Conservation (phyloP, 2,329 filamentous ascomycete genomes). For the Aspergillus clavatus region DNA sequence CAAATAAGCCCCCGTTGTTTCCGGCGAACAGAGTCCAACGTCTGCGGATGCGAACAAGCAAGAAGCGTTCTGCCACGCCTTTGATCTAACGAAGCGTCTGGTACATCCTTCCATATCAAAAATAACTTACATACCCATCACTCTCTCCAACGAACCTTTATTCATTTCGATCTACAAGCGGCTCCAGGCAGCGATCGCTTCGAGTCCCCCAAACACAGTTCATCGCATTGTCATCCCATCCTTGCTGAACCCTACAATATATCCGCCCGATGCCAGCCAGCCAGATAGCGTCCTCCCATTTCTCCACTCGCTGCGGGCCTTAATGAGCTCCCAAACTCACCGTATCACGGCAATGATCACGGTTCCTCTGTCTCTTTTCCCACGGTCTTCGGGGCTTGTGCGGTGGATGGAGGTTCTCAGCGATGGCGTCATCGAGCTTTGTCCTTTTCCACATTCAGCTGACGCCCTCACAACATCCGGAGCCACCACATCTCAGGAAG, state of each 20-base stretch:
- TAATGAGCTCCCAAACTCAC: conserved; percentile 63
- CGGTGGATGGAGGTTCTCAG: conserved; percentile 80
- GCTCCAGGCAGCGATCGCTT: conserved; percentile 53
- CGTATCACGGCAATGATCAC: conserved; percentile 70
- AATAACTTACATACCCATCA: conserved; percentile 50
- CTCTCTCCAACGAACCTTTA: conserved; percentile 44
- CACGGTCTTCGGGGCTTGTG: conserved; percentile 67
- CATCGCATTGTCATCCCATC: conserved; percentile 83
- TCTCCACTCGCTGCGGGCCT: conserved; percentile 68
- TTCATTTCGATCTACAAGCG: conserved; percentile 62
- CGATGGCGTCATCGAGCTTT: conserved; percentile 82
- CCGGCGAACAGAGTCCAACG: conserved; percentile 41
- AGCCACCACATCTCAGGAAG: conserved; percentile 57
- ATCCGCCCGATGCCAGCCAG: conserved; percentile 63
- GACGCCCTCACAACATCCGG: conserved; percentile 49
- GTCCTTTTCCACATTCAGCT: conserved; percentile 62
- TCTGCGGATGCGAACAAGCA: conserved; percentile 26
- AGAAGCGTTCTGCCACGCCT: conserved; percentile 63
- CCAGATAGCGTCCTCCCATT: conserved; percentile 74
- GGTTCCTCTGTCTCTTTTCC: conserved; percentile 73
- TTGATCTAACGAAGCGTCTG: conserved; percentile 66
- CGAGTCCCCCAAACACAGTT: conserved; percentile 56
- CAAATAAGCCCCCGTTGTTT: conserved; percentile 23
- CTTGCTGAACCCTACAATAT: conserved; percentile 80
- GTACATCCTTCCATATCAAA: conserved; percentile 50